Base-by-base conservation (phyloP, 768 basidiomycete species). In the Naganishia vishniacii region DNA sequence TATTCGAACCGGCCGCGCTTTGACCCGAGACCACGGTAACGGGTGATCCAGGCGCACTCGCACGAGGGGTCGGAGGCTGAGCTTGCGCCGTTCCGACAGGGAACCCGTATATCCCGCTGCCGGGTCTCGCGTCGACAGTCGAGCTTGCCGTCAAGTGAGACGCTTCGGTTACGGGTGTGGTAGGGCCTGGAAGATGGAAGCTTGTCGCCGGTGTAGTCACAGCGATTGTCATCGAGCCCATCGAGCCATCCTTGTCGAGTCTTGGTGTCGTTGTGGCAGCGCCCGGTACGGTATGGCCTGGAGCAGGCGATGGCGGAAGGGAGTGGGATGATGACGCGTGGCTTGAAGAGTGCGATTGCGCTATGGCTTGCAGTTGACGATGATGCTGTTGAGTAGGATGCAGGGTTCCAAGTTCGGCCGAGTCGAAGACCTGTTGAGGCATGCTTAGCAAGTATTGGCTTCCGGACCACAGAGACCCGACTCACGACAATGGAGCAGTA, bases 371-470 rank as follows among this genome's bases (percentile, higher is more conserved):
- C 31, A 95, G 80, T 76, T 94, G 93, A 20, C 94, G 83, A 4
- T 88, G 84, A 65, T 89, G 88, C 74, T 93, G 93, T 72, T 97
- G 93, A 0, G 86, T 92, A 67, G 89, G 87, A 74, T 94, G 84
- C 4, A 87, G 82, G 0, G 90, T 84, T 1, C 97, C 83, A 62
- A 94, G 87, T 77, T 98, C 94, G 13, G 71, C 72, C 1, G 74
- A 63, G 78, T 97, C 93, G 75, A 99, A 97, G 23, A 77, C 76
- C 45, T 71, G 59, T 0, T 8, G 12, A 34, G 18, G 23, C 6
- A 4, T 16, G 11, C 23, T 59, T 23, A 34, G 20, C 25, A 9
- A 42, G 26, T 4, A 29, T 29, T 3, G n/a, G 40, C 34, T 6
- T 8, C n/a, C 5, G 34, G 1, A 11, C 18, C 8, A 15, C 8